Evolutionary conservation across 768 basidiomycete species (phyloP).

Genomic region (Tephrocybe sp.): DNA sequence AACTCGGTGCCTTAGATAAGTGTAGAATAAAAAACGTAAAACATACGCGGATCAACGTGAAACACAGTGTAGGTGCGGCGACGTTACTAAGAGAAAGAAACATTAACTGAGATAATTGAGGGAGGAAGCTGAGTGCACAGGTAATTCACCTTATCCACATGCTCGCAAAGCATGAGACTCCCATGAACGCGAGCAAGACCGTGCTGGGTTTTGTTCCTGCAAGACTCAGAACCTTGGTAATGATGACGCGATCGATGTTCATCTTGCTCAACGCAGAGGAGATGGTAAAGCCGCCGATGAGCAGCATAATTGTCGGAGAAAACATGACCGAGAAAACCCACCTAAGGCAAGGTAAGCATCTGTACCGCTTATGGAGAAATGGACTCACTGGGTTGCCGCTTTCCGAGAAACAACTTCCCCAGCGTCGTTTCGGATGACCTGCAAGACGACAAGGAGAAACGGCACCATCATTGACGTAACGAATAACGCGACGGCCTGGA

Average conservation of each 20-base stretch:
- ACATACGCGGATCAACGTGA: slow-evolving; percentile 88
- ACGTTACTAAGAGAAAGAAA: slow-evolving; percentile 65
- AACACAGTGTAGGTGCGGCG: slow-evolving; percentile 95
- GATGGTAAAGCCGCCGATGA: slow-evolving; percentile 97
- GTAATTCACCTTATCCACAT: slow-evolving; percentile 94
- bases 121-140: not conserved
- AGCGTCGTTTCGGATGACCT: slow-evolving; percentile 66
- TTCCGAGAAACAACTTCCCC: slow-evolving; percentile 51
- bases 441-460: slow-evolving; percentile 79
- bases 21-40: not conserved
- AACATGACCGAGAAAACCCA: slow-evolving; percentile 96
- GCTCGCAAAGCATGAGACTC: slow-evolving; percentile 93
- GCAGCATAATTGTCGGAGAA: slow-evolving; percentile 96
- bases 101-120: slow-evolving; percentile 9
- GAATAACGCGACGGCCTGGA: slow-evolving; percentile 93
- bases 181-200: slow-evolving; percentile 93
- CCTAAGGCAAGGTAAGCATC: slow-evolving; percentile 34
- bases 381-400: slow-evolving; percentile 78
- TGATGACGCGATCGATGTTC: slow-evolving; percentile 87
- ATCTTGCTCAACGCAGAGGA: slow-evolving; percentile 96
- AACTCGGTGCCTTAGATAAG: slow-evolving; percentile 5
- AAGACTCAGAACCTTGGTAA: slow-evolving; percentile 85
- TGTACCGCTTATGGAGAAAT: not conserved
- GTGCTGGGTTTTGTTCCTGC: slow-evolving; percentile 86
- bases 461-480: slow-evolving; percentile 94